phyloP scores from a whole-genome alignment of 2,329 filamentous ascomycete species.

The Hyphodiscus sp. region DNA sequence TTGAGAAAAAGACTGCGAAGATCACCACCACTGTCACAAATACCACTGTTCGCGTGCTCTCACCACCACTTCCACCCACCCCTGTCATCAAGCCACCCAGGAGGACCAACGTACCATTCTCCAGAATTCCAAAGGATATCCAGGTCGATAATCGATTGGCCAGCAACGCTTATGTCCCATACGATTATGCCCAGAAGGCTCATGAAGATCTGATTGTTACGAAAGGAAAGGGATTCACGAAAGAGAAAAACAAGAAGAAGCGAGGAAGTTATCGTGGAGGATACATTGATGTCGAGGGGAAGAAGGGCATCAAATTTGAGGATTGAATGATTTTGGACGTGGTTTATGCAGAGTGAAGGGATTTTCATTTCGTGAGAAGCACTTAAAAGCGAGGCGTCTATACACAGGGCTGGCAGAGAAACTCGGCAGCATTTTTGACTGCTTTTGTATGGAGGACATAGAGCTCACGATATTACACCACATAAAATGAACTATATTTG shows the following conservation, averaged over 20 bases:
- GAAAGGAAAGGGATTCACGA: conserved; percentile 94
- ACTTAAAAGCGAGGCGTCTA: conserved; percentile 1
- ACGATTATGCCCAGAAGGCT: conserved; percentile 84
- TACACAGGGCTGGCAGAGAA: conserved; percentile 1
- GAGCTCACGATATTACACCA: not conserved
- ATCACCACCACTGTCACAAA: conserved; percentile 33
- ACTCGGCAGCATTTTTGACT: not conserved
- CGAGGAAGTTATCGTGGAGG: conserved; percentile 86
- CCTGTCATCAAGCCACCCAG: conserved; percentile 32
- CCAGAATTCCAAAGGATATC: conserved; percentile 64
- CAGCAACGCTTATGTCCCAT: conserved; percentile 75
- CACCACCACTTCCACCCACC: conserved; percentile 30
- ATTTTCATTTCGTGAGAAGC: not conserved
- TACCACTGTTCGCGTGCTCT: conserved; percentile 29
- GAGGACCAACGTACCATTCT: conserved; percentile 65
- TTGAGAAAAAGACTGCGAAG: conserved; percentile 10
- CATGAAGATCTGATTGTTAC: conserved; percentile 85
- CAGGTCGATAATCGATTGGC: conserved; percentile 61
- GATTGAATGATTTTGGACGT: conserved; percentile 49
- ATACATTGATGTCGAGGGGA: conserved; percentile 71
- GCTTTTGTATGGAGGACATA: not conserved
- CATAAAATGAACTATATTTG: not conserved
- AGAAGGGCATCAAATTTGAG: conserved; percentile 91
- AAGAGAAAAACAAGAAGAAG: conserved; percentile 99
- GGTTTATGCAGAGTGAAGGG: not conserved